Evolutionary conservation across 306 rosid species (phyloP), one percentile per base, ranked within the genome.

Genomic region (Dicorynia guianensis): DNA sequence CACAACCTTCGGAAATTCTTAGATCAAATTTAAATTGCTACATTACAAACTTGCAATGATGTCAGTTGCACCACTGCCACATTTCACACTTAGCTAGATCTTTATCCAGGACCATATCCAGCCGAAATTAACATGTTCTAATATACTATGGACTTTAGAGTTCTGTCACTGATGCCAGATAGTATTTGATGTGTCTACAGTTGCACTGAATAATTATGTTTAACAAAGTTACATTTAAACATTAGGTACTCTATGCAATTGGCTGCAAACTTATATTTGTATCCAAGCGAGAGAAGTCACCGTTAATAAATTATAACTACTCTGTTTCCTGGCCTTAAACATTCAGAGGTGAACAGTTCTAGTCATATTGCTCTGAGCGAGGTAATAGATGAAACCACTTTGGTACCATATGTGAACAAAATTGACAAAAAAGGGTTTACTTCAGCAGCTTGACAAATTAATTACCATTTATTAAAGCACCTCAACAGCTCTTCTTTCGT

Each of bases 101-200:
- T 42, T 40, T 42, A 53, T 57, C 48, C 70, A 53, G 15, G 10
- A 58, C 40, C 64, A 43, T 36, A 72, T 73, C 63, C 13, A 73
- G 63, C 79, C 48, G 11, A 33, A 63, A 63, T 13, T 47, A 4
- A 43, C 81, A 58, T 63, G 56, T 63, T 52, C 42, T 30, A 46
- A 25, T 4, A 39, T 40, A 74, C 38, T 34, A 49, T 19, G 49
- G 68, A 30, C 36, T 15, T 43, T 55, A 42, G 33, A 8, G 60
- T 36, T 18, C 20, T 18, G 18, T 48, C 15, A 13, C 54, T 13
- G 54, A 19, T 19, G 63, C 19, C 53, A 49, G 54, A 43, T 38
- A 53, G 8, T 48, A 6, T 9, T 40, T 78, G 35, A 54, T 39
- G 48, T 76, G 47, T 49, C 39, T 59, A 13, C 12, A 30, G 52